Percentiles rank a stretch among this genome's conserved stretches.
phyloP scores from a whole-genome alignment of 2,329 filamentous ascomycete species.

The Neurospora sp. region DNA sequence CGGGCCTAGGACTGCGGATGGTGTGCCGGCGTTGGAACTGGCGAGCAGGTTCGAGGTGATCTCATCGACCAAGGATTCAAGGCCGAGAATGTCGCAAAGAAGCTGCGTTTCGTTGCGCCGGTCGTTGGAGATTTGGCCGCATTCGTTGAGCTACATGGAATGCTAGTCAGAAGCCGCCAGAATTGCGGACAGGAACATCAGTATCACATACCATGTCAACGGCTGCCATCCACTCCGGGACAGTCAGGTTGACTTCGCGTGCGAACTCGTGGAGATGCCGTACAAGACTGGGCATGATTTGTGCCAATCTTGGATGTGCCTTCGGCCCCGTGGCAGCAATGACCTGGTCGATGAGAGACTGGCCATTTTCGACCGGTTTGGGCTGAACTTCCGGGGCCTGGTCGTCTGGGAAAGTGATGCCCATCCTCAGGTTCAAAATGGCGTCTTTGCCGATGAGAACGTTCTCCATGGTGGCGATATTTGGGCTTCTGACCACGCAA shows the following conservation, averaged over 20 bases:
- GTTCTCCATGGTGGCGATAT: not conserved
- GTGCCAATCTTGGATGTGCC: slow-evolving; percentile 45
- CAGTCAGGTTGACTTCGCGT: slow-evolving; percentile 54
- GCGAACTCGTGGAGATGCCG: slow-evolving; percentile 59
- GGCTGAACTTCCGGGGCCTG: not conserved
- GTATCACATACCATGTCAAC: slow-evolving; percentile 41
- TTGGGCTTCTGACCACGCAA: not conserved
- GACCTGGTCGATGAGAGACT: slow-evolving; percentile 50
- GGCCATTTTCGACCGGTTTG: slow-evolving; percentile 14
- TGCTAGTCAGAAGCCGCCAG: not conserved
- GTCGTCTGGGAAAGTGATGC: not conserved
- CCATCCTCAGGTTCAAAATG: not conserved
- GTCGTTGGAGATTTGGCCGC: slow-evolving; percentile 51
- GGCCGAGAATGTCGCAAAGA: slow-evolving; percentile 56
- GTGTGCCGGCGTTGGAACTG: slow-evolving; percentile 28
- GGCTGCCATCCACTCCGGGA: slow-evolving; percentile 56
- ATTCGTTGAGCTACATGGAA: slow-evolving; percentile 44
- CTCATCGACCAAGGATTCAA: slow-evolving; percentile 55
- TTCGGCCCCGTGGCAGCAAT: slow-evolving; percentile 55
- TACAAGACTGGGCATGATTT: slow-evolving; percentile 48
- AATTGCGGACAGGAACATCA: not conserved
- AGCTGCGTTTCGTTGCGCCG: slow-evolving; percentile 59
- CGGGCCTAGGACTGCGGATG: slow-evolving; percentile 58
- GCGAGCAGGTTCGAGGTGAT: slow-evolving; percentile 50
- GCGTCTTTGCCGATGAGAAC: not conserved